phyloP scores from a whole-genome alignment of 2,329 filamentous ascomycete species.

The Colletotrichum eremochloae region DNA sequence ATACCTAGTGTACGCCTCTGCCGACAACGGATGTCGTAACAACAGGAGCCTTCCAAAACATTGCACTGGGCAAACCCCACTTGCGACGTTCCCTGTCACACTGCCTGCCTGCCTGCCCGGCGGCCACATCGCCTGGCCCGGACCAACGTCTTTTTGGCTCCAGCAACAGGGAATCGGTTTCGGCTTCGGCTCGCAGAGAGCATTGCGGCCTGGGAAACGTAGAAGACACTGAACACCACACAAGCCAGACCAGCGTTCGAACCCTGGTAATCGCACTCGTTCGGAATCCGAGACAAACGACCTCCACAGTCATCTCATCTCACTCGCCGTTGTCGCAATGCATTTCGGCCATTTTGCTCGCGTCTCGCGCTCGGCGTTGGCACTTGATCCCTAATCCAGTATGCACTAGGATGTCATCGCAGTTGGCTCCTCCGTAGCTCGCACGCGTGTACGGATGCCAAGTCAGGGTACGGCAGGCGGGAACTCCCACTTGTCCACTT shows the following conservation, averaged over 20 bases:
- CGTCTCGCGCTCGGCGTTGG: slow-evolving; percentile 30
- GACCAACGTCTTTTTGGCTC: slow-evolving; percentile 7
- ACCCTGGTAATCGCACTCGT: slow-evolving; percentile 15
- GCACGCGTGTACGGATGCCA: slow-evolving; percentile 14
- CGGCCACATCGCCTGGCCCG: slow-evolving; percentile 2
- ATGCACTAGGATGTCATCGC: slow-evolving; percentile 11
- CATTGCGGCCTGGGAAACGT: not conserved
- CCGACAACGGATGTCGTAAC: slow-evolving; percentile 34
- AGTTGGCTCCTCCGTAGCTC: not conserved
- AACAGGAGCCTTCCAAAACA: not conserved
- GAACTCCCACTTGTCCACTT: slow-evolving; percentile 35
- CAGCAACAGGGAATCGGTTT: slow-evolving; percentile 5
- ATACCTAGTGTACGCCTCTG: slow-evolving; percentile 18
- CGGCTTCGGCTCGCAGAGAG: not conserved
- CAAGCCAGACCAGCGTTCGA: slow-evolving; percentile 30
- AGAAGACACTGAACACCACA: slow-evolving; percentile 13
- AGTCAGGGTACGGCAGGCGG: slow-evolving; percentile 26
- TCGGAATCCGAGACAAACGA: slow-evolving; percentile 35
- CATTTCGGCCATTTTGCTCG: slow-evolving; percentile 26
- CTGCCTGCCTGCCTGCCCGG: not conserved
- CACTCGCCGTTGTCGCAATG: slow-evolving; percentile 10
- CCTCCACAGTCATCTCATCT: slow-evolving; percentile 34
- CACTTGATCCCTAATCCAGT: not conserved
- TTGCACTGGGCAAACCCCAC: not conserved
- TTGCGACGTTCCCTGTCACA: not conserved